Percentiles rank a stretch among this genome's conserved stretches.
Conservation (phyloP, 768 basidiomycete genomes). For the Neoboletus subvelutipes region DNA sequence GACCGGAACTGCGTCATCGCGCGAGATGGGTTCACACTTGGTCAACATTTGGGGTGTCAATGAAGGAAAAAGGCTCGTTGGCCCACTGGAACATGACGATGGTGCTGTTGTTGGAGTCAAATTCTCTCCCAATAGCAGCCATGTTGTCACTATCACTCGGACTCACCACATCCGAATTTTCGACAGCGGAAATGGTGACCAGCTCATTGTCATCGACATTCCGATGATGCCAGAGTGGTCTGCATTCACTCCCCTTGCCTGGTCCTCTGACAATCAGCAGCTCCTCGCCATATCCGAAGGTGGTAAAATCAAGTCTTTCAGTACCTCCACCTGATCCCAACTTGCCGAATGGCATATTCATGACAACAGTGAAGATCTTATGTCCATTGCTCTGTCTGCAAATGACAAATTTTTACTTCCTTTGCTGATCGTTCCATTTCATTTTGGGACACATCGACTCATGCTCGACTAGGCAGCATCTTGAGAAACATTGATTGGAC, state of each 20-base stretch:
- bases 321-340: not conserved
- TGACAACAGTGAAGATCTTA: too few species aligned
- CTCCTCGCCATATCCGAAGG: not conserved
- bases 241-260: not conserved
- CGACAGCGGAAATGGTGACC: not conserved
- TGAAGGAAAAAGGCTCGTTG: not conserved
- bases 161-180: not conserved
- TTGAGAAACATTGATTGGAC: too few species aligned
- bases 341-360: not conserved
- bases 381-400: not conserved
- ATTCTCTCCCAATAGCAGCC: too few species aligned
- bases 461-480: too few species aligned
- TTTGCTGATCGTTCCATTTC: not conserved
- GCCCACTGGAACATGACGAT: not conserved
- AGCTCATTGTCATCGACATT: not conserved
- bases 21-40: not conserved
- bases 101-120: not conserved
- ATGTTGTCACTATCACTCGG: not conserved
- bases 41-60: not conserved
- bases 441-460: not conserved
- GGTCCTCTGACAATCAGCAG: not conserved
- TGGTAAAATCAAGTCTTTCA: not conserved
- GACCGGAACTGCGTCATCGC: not conserved
- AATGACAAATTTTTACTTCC: not conserved
- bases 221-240: not conserved